These are phyloP conservation scores for Agaricus blazei DNA, from an alignment of 768 basidiomycete genomes.

Conservation along the genomic window DNA sequence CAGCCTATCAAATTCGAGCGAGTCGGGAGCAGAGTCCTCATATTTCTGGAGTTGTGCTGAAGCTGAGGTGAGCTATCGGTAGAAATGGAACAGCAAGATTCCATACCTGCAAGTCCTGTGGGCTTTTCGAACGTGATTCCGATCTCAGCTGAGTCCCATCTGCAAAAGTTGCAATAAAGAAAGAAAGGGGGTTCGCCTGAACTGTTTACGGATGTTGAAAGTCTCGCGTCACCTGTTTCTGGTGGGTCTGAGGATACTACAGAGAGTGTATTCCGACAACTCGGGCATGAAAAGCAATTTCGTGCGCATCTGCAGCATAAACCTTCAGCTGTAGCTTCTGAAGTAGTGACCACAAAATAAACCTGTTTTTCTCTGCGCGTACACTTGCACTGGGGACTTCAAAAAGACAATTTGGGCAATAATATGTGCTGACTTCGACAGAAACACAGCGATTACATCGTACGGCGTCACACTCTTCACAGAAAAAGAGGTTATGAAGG, in stretches of 20 bases:
- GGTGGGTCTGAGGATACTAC: constrained; percentile 88
- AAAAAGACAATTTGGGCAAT: constrained; percentile 97
- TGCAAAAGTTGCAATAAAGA: constrained; percentile 86
- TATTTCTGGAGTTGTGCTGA: constrained; percentile 89
- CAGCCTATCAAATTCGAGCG: constrained; percentile 86
- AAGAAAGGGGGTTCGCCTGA: constrained; percentile 88
- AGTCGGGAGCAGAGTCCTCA: constrained; percentile 81
- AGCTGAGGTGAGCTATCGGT: constrained; percentile 2
- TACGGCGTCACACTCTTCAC: constrained; percentile 96
- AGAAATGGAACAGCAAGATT: not conserved
- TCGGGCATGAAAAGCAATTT: constrained; percentile 96
- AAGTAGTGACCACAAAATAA: constrained; percentile 9
- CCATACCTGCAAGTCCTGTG: constrained; percentile 86
- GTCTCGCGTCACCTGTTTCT: constrained; percentile 52
- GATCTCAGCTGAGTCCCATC: constrained; percentile 92
- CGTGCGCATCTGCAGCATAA: constrained; percentile 75
- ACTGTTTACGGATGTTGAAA: constrained; percentile 47
- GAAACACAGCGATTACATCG: constrained; percentile 90
- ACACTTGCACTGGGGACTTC: constrained; percentile 98
- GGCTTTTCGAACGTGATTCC: constrained; percentile 95
- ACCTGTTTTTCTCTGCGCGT: constrained; percentile 97
- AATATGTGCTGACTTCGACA: constrained; percentile 94
- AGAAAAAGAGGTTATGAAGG: constrained; percentile 87
- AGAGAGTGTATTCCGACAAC: constrained; percentile 83
- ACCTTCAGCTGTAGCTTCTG: not conserved